A percentile compares a stretch with the other conserved stretches of the same genome.
Evolutionary conservation across 2,329 filamentous ascomycete species (phyloP).

Genomic region (Ambrosiella cleistominuta): DNA sequence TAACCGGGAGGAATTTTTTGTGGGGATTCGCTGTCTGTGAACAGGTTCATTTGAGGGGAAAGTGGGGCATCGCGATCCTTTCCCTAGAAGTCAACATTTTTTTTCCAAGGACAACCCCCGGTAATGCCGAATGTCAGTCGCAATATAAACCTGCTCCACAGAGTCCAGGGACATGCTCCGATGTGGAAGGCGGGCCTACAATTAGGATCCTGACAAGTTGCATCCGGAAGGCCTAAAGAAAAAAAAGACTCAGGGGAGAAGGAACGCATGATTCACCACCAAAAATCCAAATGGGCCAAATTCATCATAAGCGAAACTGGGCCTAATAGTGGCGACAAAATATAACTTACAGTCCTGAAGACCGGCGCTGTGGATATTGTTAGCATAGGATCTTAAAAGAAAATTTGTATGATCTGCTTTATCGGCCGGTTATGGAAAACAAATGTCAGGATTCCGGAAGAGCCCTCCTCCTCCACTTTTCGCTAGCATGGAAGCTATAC

Average conservation of each 20-base stretch:
- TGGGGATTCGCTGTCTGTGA: neutral
- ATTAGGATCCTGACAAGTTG: neutral
- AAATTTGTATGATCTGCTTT: neutral
- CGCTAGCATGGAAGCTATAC: neutral
- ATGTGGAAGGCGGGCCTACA: neutral
- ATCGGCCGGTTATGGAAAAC: neutral
- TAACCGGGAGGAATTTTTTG: neutral
- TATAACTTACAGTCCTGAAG: slow-evolving; percentile 12
- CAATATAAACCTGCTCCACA: neutral
- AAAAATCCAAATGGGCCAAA: neutral
- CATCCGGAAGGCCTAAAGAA: neutral
- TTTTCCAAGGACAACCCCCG: neutral
- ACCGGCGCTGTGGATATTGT: slow-evolving; percentile 11
- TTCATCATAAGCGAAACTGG: neutral
- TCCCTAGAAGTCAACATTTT: neutral
- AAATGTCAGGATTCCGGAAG: neutral
- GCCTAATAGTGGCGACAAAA: neutral
- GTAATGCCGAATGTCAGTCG: neutral
- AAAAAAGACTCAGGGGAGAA: neutral
- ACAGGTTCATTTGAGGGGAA: neutral
- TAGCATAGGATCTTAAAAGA: slow-evolving; percentile 2
- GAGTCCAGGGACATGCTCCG: neutral
- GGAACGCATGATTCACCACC: neutral
- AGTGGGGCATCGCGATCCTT: neutral
- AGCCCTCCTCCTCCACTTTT: neutral